These are phyloP conservation scores for Aphanoascus verrucosus DNA, from an alignment of 2,329 filamentous ascomycete genomes.

Conservation along the genomic window DNA sequence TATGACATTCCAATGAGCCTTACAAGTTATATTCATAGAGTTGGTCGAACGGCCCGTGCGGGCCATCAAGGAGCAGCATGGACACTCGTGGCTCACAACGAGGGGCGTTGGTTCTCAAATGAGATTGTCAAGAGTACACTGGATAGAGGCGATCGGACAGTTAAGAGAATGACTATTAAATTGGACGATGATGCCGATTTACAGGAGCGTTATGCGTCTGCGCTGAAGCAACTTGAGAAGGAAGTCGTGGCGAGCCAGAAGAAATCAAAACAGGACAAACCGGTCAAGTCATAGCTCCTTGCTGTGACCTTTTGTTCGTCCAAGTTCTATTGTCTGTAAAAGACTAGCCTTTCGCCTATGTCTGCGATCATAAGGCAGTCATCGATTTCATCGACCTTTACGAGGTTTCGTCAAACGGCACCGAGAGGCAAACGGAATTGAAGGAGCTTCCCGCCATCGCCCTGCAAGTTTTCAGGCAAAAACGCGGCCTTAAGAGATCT, in stretches of 20 bases:
- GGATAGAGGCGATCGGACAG: constrained; percentile 24
- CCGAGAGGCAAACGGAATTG: too few species aligned
- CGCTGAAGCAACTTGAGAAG: constrained; percentile 29
- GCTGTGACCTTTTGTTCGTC: too few species aligned
- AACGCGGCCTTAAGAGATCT: too few species aligned
- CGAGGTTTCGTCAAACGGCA: too few species aligned
- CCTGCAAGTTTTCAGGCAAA: too few species aligned
- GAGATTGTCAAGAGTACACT: constrained; percentile 52
- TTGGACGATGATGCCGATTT: constrained; percentile 21
- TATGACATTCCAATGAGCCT: constrained; percentile 80
- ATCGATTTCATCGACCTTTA: too few species aligned
- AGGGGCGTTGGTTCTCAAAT: constrained; percentile 87
- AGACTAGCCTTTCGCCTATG: too few species aligned
- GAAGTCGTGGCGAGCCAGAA: constrained; percentile 23
- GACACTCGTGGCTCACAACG: constrained; percentile 71
- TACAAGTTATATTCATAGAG: constrained; percentile 79
- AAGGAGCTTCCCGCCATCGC: too few species aligned
- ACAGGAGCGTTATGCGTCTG: constrained; percentile 25
- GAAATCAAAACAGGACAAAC: background rate
- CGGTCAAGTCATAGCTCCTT: background rate
- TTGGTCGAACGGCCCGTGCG: constrained; percentile 80
- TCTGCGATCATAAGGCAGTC: too few species aligned
- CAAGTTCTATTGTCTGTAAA: too few species aligned
- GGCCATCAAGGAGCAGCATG: constrained; percentile 66
- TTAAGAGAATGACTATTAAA: constrained; percentile 27